Base-by-base conservation (phyloP, 1,139 yeast genomes). In the Barnettozyma hawaiiensis region DNA sequence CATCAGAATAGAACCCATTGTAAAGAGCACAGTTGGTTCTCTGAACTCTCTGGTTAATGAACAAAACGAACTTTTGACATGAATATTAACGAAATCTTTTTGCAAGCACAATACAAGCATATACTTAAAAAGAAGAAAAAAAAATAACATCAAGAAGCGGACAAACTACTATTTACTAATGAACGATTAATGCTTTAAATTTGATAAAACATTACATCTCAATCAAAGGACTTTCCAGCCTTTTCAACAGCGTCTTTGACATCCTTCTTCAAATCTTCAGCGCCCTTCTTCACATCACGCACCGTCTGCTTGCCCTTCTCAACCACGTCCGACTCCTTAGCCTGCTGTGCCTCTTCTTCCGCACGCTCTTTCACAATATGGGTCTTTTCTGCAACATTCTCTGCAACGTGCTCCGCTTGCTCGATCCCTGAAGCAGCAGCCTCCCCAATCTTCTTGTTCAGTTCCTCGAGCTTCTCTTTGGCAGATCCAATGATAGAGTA, bases 221-320 rank as follows among this genome's bases (percentile, higher is more conserved):
- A n/a, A 18, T 22, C 16, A 35, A 35, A 35, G 16, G 31, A 31
- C 19, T 19, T 15, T 28, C 8, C 27, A 21, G 32, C 12, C 26
- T 21, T 11, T 2, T 35, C 26, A 32, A 10, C 37, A 29, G 21
- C 39, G 15, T 29, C 26, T 20, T 34, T 26, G n/a, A 22, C 26
- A 4, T 28, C 39, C 22, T 36, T 29, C n/a, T 39, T 22, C 19
- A 37, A 18, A 11, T 37, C 37, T 22, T 39, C 15, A 11, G 40
- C 33, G 8, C 35, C 37, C 20, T 41, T 78, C 39, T 69, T 69
- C 16, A 45, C 66, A 61, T 73, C 74, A 59, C 83, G 84, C 43
- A 86, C 82, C 7, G 45, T 35, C 8, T 49, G 46, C 10, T 46
- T 40, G 6, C 47, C 50, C 12, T 47, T 45, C 3, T 47, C 46